Evolutionary conservation across 75 land plant species (phyloP).

Genomic region (Gnetum montanum): DNA sequence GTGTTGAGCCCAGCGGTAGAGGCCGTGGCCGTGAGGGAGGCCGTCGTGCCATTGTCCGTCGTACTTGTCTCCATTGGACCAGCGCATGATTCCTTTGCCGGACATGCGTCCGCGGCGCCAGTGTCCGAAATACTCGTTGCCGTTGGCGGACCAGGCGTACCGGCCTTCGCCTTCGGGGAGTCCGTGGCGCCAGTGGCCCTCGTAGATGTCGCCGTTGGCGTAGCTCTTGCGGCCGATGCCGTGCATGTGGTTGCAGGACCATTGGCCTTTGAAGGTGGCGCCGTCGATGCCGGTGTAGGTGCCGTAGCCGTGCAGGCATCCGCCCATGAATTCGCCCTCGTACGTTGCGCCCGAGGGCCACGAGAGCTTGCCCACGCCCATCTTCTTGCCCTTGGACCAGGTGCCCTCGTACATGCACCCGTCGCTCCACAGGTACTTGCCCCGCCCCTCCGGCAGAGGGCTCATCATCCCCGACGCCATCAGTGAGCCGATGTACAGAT

Average conservation of each 20-base stretch:
- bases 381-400: constrained; percentile 51
- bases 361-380: constrained; percentile 54
- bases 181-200: constrained; percentile 59
- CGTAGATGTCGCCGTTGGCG: constrained; percentile 54
- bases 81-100: constrained; percentile 40
- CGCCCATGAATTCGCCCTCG: constrained; percentile 66
- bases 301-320: constrained; percentile 63
- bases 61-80: constrained; percentile 50
- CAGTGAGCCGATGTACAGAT: constrained; percentile 56
- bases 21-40: constrained; percentile 43
- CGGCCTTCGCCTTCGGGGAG: constrained; percentile 54
- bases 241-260: constrained; percentile 58
- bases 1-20: constrained; percentile 42
- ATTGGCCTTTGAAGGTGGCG: constrained; percentile 49
- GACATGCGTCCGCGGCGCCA: constrained; percentile 45
- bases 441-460: constrained; percentile 61
- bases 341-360: constrained; percentile 80
- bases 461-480: no score
- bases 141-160: constrained; percentile 56
- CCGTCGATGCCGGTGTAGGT: constrained; percentile 42
- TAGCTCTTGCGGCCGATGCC: constrained; percentile 47
- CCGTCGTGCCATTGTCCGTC: constrained; percentile 67
- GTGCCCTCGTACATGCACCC: constrained; percentile 79
- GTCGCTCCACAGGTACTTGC: constrained; percentile 69
- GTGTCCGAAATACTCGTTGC: constrained; percentile 44